phyloP scores from a whole-genome alignment of 306 rosid species.

The Trichosanthes cucumerina region DNA sequence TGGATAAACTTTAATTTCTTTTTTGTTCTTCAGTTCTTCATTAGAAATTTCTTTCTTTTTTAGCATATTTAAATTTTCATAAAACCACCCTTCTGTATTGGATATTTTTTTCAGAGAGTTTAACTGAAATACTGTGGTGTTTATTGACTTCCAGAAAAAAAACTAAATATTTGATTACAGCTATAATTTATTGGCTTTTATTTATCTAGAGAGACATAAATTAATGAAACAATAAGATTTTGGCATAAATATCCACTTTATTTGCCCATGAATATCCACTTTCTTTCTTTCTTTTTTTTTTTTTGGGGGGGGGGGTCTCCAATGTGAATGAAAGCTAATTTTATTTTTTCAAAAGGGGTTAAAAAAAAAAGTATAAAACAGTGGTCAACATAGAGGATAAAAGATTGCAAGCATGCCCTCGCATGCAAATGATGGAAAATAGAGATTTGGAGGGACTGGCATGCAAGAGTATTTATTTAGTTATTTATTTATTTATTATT shows the following conservation, averaged over 20 bases:
- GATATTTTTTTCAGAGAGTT: too few species aligned
- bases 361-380: background rate
- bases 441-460: background rate
- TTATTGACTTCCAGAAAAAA: too few species aligned
- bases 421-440: background rate
- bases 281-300: too few species aligned
- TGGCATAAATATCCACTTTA: too few species aligned
- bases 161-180: too few species aligned
- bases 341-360: too few species aligned
- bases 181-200: background rate
- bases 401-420: background rate
- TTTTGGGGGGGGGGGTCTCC: too few species aligned
- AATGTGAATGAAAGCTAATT: too few species aligned
- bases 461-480: background rate
- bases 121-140: too few species aligned
- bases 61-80: background rate
- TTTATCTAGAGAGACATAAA: background rate
- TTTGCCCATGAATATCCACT: too few species aligned
- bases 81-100: background rate
- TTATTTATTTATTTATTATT: too few species aligned
- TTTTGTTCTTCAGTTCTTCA: background rate
- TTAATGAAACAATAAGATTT: background rate
- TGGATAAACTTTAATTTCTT: background rate
- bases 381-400: background rate
- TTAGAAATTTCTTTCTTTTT: background rate